Conservation (phyloP, 129 eudicot species). For the Solidago caesia region DNA sequence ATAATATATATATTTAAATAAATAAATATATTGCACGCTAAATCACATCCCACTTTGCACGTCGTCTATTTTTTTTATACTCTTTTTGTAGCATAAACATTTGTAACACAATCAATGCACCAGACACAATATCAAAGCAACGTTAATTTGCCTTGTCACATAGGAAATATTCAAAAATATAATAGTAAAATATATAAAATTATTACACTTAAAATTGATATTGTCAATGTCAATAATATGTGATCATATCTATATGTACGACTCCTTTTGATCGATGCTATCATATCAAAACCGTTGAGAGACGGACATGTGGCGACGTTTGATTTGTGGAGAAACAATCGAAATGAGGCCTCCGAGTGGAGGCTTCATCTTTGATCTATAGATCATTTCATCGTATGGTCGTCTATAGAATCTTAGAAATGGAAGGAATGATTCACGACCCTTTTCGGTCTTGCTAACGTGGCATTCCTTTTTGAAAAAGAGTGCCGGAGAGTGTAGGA, state of each 20-base stretch:
- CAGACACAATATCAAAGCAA: slow-evolving; percentile 24
- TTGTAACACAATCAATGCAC: slow-evolving; percentile 39
- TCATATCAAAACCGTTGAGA: slow-evolving; percentile 93
- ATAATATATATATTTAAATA: not conserved
- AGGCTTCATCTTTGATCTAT: slow-evolving; percentile 92
- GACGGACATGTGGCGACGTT: slow-evolving; percentile 83
- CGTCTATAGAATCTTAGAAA: slow-evolving; percentile 70
- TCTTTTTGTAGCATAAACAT: slow-evolving; percentile 7
- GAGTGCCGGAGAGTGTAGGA: slow-evolving; percentile 80
- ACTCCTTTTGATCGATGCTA: slow-evolving; percentile 1
- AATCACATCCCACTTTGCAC: slow-evolving; percentile 70
- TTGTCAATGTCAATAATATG: slow-evolving; percentile 42
- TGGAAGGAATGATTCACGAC: slow-evolving; percentile 67
- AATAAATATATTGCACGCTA: slow-evolving; percentile 27
- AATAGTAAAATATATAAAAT: slow-evolving; percentile 14
- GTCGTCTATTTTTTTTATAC: slow-evolving; percentile 53
- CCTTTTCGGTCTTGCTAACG: slow-evolving; percentile 49
- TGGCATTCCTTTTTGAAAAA: slow-evolving; percentile 65
- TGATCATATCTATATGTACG: slow-evolving; percentile 30
- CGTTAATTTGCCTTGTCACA: slow-evolving; percentile 39
- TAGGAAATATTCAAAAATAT: slow-evolving; percentile 33
- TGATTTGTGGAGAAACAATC: slow-evolving; percentile 74
- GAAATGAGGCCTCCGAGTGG: slow-evolving; percentile 95
- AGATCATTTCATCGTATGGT: slow-evolving; percentile 93
- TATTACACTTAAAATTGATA: slow-evolving; percentile 26